phyloP scores from a whole-genome alignment of 202 grass and related monocot genomes.

The Zizania palustris region DNA sequence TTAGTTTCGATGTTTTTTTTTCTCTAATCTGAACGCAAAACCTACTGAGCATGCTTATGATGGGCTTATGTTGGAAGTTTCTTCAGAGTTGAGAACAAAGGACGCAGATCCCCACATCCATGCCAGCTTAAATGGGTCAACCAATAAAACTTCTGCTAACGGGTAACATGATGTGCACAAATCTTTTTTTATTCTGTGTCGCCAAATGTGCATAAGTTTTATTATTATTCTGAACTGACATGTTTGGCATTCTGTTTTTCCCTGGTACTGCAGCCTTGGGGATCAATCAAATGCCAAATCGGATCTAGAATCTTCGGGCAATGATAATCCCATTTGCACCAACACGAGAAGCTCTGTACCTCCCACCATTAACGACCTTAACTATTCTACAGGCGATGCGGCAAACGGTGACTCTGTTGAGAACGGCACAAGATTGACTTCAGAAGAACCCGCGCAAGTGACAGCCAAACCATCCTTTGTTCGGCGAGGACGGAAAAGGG shows the following conservation, averaged over 20 bases:
- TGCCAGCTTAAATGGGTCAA: slow-evolving; percentile 50
- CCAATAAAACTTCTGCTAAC: slow-evolving; percentile 55
- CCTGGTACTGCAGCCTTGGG: slow-evolving; percentile 44
- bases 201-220: neutral
- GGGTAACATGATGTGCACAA: slow-evolving; percentile 50
- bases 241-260: neutral
- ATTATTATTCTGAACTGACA: slow-evolving; percentile 1
- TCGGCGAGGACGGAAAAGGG: slow-evolving; percentile 45
- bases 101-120: slow-evolving; percentile 35
- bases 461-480: slow-evolving; percentile 10
- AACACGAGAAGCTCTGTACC: slow-evolving; percentile 44
- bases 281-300: slow-evolving; percentile 62
- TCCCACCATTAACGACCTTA: neutral
- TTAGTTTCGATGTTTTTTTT: neutral
- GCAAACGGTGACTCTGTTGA: slow-evolving; percentile 21
- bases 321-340: slow-evolving; percentile 54
- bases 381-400: slow-evolving; percentile 13
- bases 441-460: slow-evolving; percentile 7
- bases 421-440: slow-evolving; percentile 23
- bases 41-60: neutral
- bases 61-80: slow-evolving; percentile 23
- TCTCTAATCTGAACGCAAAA: neutral
- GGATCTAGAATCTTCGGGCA: slow-evolving; percentile 52
- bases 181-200: neutral
- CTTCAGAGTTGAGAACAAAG: slow-evolving; percentile 41